phyloP scores from a whole-genome alignment of 106 monocot species.

The Ottelia alismoides region DNA sequence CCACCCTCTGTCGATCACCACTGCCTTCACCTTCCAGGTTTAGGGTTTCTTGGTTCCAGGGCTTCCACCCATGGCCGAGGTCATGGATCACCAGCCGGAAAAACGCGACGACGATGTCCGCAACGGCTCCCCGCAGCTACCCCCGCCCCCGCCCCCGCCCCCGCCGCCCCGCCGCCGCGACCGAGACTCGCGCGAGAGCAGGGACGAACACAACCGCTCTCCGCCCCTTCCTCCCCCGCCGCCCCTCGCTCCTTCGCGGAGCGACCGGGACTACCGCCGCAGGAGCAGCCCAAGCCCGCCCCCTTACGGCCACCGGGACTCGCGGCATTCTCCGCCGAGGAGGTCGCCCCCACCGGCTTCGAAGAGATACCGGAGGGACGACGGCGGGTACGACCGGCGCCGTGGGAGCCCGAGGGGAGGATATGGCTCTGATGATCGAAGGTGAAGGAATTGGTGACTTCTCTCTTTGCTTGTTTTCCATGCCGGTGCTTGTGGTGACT shows the following conservation, averaged over 20 bases:
- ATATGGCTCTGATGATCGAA: slow-evolving; percentile 17
- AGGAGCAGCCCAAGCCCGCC: slow-evolving; percentile 74
- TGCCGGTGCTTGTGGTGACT: too few relatives aligned
- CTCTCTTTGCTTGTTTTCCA: too few relatives aligned
- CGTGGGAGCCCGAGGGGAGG: slow-evolving; percentile 44
- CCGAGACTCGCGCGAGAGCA: slow-evolving; percentile 32
- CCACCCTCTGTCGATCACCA: too few relatives aligned
- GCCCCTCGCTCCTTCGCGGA: too few relatives aligned
- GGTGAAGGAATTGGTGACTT: too few relatives aligned
- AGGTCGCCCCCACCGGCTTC: slow-evolving; percentile 50
- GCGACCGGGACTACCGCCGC: slow-evolving; percentile 42
- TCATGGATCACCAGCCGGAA: neutral
- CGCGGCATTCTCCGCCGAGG: slow-evolving; percentile 42
- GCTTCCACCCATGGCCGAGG: neutral
- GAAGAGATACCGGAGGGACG: slow-evolving; percentile 77
- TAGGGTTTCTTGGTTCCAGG: too few relatives aligned
- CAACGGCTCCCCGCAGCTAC: slow-evolving; percentile 1
- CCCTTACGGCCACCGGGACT: slow-evolving; percentile 30
- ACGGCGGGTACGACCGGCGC: slow-evolving; percentile 52
- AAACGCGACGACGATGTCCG: neutral
- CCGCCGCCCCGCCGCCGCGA: slow-evolving; percentile 33
- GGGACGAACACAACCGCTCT: slow-evolving; percentile 26
- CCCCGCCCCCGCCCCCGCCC: slow-evolving; percentile 35
- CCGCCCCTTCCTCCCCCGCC: slow-evolving; percentile 13
- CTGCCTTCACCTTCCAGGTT: too few relatives aligned